A percentile compares a stretch with the other conserved stretches of the same genome.
phyloP scores from a whole-genome alignment of 2,329 filamentous ascomycete species.

The Sphaerulina vaccinii region DNA sequence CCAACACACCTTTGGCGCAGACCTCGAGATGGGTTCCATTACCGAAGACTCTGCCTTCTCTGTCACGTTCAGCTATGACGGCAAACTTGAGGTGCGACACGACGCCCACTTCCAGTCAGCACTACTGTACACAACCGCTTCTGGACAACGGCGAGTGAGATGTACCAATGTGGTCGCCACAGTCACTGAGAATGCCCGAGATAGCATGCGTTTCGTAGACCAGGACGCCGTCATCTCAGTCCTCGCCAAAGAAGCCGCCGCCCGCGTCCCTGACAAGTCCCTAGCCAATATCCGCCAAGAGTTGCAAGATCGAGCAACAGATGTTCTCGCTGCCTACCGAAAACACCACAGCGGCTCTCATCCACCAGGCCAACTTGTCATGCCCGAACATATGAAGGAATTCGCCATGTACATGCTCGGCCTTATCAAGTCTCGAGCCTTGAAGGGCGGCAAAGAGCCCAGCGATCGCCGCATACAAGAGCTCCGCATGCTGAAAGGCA shows the following conservation, averaged over 20 bases:
- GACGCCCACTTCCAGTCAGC: constrained; percentile 98
- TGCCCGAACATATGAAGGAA: constrained; percentile 94
- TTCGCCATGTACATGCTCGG: constrained; percentile 95
- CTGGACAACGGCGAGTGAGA: constrained; percentile 82
- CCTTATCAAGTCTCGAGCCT: constrained; percentile 83
- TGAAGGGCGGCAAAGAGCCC: constrained; percentile 88
- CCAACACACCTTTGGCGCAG: constrained; percentile 90
- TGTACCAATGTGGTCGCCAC: constrained; percentile 93
- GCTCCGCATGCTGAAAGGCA: constrained; percentile 82
- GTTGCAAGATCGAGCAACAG: constrained; percentile 87
- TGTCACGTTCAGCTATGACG: constrained; percentile 91
- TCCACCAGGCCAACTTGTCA: constrained; percentile 86
- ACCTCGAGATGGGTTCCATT: constrained; percentile 88
- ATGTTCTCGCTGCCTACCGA: constrained; percentile 86
- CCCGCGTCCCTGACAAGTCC: constrained; percentile 69
- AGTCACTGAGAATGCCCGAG: constrained; percentile 79
- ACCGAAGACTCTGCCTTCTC: constrained; percentile 92
- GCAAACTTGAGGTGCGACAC: constrained; percentile 92
- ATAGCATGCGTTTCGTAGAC: constrained; percentile 88
- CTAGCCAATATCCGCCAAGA: constrained; percentile 82
- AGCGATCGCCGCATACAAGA: constrained; percentile 89
- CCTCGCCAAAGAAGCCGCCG: constrained; percentile 88
- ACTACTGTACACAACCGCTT: constrained; percentile 87
- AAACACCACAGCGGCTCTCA: constrained; percentile 87
- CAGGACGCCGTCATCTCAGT: constrained; percentile 89